Conservation (phyloP, 352 stramenopile genomes). For the Blastocystis sp. region DNA sequence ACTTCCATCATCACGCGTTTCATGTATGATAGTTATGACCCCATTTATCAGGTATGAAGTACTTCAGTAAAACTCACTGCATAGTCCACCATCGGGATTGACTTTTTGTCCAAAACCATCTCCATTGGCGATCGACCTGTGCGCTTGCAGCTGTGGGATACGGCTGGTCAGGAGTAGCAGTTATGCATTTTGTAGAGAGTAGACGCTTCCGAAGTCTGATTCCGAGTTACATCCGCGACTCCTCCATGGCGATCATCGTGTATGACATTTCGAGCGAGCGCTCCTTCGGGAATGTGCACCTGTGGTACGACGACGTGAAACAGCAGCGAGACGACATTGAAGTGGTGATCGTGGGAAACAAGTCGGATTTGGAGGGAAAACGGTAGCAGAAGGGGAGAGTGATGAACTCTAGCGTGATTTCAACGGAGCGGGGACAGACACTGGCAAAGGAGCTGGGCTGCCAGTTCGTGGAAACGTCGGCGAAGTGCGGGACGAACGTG, state of each 20-base stretch:
- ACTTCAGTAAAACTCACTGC: not conserved
- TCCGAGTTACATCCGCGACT: constrained; percentile 69
- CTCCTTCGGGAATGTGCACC: constrained; percentile 95
- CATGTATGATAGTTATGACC: constrained; percentile 96
- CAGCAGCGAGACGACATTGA: constrained; percentile 95
- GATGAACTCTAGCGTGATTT: constrained; percentile 79
- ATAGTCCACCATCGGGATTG: constrained; percentile 68
- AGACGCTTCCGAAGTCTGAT: constrained; percentile 66
- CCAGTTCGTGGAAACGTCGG: constrained; percentile 98
- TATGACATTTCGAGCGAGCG: constrained; percentile 43
- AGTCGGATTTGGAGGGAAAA: constrained; percentile 95
- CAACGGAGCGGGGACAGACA: constrained; percentile 93
- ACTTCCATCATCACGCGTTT: constrained; percentile 99
- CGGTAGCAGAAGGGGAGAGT: constrained; percentile 72
- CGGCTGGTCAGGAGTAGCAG: constrained; percentile 64
- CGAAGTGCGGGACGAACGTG: constrained; percentile 88
- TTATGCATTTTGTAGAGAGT: not conserved
- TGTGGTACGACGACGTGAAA: constrained; percentile 98
- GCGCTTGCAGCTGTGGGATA: constrained; percentile 67
- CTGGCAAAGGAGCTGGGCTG: constrained; percentile 93
- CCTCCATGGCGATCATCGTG: constrained; percentile 43
- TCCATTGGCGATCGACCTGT: constrained; percentile 6
- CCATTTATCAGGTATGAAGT: constrained; percentile 83
- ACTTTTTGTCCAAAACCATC: constrained; percentile 69
- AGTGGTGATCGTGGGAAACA: constrained; percentile 99